Base-by-base conservation (phyloP, 2,329 filamentous ascomycete species). In the Lizonia empirigonia region DNA sequence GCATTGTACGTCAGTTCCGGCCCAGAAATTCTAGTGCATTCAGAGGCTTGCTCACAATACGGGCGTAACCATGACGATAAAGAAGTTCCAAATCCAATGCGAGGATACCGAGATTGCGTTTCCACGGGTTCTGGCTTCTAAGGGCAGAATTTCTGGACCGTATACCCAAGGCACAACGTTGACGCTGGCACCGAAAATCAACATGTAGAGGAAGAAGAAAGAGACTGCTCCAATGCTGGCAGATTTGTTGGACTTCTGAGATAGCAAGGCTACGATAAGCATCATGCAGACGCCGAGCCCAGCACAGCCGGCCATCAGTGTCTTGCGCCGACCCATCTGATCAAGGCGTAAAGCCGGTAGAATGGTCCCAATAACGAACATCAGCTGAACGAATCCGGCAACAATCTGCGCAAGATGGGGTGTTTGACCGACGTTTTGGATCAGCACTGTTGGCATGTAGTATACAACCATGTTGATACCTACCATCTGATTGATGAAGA, bases 281-380 rank as follows among this genome's bases (percentile, higher is more conserved):
- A 48, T 9, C 35, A 48, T 32, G 8, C 23, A 48, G 22, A 39
- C 34, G 36, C 44, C 64, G 39, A 64, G 56, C 76, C 42, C 77
- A 33, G 69, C 24, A 67, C 70, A 58, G 83, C 81, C 4, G 49
- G 83, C 80, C 33, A 85, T 71, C 0, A 81, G 80, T 55, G 81
- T 79, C 82, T 83, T 85, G 13, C 86, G 78, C 10, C 86, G 79
- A 9, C 86, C 86, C 48, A 89, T 86, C 0, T 82, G 78, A 59
- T 88, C 86, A 0, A 89, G 74, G 0, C 85, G 88, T 59, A 87
- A 88, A 42, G 87, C 84, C 46, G 84, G 86, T 44, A 88, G 79
- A 20, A 51, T n/a, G 9, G 44, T 48, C 22, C 27, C 42, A 7
- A 33, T 26, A 23, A 45, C 30, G 24, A 37, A 45, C 47, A 44